Evolutionary conservation across 2,329 filamentous ascomycete genomes (phyloP), one percentile per base, ranked within the genome.

Genomic region (Phoma herbarum): DNA sequence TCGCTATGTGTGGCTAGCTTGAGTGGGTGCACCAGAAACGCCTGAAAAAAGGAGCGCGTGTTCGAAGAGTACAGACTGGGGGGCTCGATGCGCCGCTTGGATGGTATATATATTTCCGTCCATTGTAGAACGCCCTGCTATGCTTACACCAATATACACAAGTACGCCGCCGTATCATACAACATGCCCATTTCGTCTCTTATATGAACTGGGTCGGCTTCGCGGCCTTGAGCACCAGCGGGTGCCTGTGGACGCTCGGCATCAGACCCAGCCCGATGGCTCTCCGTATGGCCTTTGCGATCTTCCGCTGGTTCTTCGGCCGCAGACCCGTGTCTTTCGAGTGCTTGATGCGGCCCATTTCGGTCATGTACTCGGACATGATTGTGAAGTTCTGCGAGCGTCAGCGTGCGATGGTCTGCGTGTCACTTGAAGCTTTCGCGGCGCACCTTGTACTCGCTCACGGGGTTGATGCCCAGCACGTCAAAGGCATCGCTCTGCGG

Each of bases 271-370:
- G 85, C 1, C 93, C 95, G 70, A 98, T 89, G 20, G 91, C 90
- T 68, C 95, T 86, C 65, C 95, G 84, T 70, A 99, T 90, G 52
- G 96, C 94, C 83, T 96, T 97, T 62, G 94, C 91, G 74, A 99
- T 88, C 80, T 90, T 93, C 67, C 95, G 86, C 82, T 99, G 95
- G 82, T 98, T 98, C 65, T 91, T 90, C 2, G 91, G 90, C 57
- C 92, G 86, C 61, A 99, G 82, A 14, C 92, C 92, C 0, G 93
- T 98, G 23, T 88, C 82, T 6, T 77, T 84, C n/a, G 86, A 83
- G 75, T 90, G 88, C 79, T 87, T 90, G 76, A 99, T 97, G 59
- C 93, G 87, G 49, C 94, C 95, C 80, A 92, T 91, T 11, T 88
- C 80, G 0, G 91, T 92, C 72, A 95, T 90, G 77, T 90, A 97